These are phyloP conservation scores for Symbiotaphrina buchneri DNA, from an alignment of 495 filamentous ascomycete species.

Conservation along the genomic window DNA sequence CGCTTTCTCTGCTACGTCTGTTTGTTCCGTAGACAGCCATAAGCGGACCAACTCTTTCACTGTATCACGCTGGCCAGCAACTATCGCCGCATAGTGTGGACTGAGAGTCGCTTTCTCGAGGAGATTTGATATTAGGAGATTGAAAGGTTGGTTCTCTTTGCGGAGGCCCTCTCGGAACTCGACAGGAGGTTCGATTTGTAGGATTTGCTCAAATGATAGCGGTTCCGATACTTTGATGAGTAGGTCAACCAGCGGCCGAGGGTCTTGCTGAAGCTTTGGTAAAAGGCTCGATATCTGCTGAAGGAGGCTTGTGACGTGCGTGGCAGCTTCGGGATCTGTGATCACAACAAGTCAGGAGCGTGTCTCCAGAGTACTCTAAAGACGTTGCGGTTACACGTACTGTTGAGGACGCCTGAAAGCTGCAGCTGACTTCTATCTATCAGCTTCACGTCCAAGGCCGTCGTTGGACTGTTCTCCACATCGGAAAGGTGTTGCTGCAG, in stretches of 20 bases:
- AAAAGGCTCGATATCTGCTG: constrained; percentile 24
- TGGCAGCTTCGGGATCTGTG: constrained; percentile 15
- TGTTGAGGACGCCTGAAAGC: constrained; percentile 1
- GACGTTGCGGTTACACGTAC: not conserved
- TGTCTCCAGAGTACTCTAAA: too few relatives aligned
- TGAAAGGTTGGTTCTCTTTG: constrained; percentile 38
- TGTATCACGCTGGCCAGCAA: constrained; percentile 39
- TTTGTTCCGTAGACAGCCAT: constrained; percentile 50
- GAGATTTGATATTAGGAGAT: constrained; percentile 44
- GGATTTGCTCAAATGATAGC: constrained; percentile 24
- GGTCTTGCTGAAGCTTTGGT: constrained; percentile 24
- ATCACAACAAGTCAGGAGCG: not conserved
- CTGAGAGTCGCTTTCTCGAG: constrained; percentile 43
- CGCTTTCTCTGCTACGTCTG: constrained; percentile 52
- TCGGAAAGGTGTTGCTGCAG: not conserved
- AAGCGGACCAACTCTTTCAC: constrained; percentile 36
- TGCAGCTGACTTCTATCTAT: constrained; percentile 4
- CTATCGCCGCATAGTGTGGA: constrained; percentile 39
- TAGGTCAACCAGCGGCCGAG: constrained; percentile 22
- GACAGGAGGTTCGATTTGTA: too few relatives aligned
- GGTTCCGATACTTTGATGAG: constrained; percentile 29
- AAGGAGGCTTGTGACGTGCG: constrained; percentile 23
- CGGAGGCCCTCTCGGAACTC: constrained; percentile 29
- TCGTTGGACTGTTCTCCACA: constrained; percentile 1
- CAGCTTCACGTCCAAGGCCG: constrained; percentile 1